Evolutionary conservation across 73 alveolate genomes (phyloP), one percentile per base, ranked within the genome.

Genomic region (Symbiodinium natans): DNA sequence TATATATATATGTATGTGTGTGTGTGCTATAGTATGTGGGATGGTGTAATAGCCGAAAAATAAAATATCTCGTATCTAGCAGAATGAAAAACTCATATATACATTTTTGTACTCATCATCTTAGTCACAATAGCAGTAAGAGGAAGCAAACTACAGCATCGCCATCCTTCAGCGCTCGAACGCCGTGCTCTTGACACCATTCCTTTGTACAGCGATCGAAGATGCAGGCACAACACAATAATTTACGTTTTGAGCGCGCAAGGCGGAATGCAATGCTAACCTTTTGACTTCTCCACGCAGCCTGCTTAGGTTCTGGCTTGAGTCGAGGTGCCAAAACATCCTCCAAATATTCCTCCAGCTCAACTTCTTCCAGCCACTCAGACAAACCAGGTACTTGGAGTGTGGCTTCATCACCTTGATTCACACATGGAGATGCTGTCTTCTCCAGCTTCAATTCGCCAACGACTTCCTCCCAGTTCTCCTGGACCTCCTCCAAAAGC

Each of bases 401-500:
- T 15, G 19, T n/a, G 17, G 29, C 36, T 23, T 63, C 40, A 19
- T 63, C 36, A 29, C 34, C 75, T 15, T 10, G 2, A 56, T 31
- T 6, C 17, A 13, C 21, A 63, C 36, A 27, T 13, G 59, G 59
- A 13, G 21, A 46, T 6, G 59, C 59, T 31, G 36, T 36, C 0
- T 25, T 31, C 33, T 27, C 80, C 80, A 63, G 33, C 33, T n/a
- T n/a, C 80, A 63, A 9, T 13, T 63, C 80, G 80, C 80, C 27
- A 9, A 0, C 33, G 80, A 63, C 36, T 29, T 63, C 36, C 80
- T 63, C 80, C 80, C 80, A 63, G 33, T 63, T 63, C 80, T 63
- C 80, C 13, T 63, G 80, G 36, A 63, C 80, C 80, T 63, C 80
- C 27, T 63, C 80, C 80, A 63, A 29, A 63, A 63, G 80, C 80